A percentile compares a stretch with the other conserved stretches of the same genome.
Evolutionary conservation across 768 basidiomycete species (phyloP).

Genomic region (Phlegmacium glaucopus): DNA sequence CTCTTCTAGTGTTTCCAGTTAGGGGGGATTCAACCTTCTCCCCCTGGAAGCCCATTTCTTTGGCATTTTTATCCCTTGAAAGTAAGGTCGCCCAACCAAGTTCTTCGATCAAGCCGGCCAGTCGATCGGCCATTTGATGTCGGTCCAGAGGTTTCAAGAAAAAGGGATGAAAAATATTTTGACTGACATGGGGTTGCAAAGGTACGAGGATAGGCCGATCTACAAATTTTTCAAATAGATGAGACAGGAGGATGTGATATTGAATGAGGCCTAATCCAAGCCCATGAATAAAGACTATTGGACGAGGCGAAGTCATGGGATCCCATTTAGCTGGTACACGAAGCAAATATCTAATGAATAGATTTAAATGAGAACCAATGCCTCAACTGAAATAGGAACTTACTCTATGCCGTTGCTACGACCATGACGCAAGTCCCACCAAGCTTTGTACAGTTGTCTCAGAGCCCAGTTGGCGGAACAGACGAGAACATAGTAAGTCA

Average conservation of each 20-base stretch:
- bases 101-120: constrained; percentile 54
- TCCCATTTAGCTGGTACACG: constrained; percentile 70
- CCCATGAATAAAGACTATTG: constrained; percentile 85
- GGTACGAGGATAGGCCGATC: constrained; percentile 73
- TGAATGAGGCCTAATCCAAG: constrained; percentile 81
- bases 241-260: constrained; percentile 57
- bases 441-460: constrained; percentile 39
- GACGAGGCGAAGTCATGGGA: constrained; percentile 50
- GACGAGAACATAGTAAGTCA: constrained; percentile 57
- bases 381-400: constrained; percentile 15
- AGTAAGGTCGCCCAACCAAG: constrained; percentile 59
- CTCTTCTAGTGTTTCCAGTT: constrained; percentile 31
- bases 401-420: constrained; percentile 70
- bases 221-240: constrained; percentile 52
- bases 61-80: constrained; percentile 14
- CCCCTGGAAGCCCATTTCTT: constrained; percentile 21
- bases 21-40: constrained; percentile 22
- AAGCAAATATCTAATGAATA: constrained; percentile 61
- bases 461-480: constrained; percentile 45
- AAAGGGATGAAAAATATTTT: constrained; percentile 73
- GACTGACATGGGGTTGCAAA: constrained; percentile 84
- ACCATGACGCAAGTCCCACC: constrained; percentile 40
- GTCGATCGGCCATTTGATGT: constrained; percentile 49
- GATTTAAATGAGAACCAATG: background rate
- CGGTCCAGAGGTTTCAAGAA: constrained; percentile 73